phyloP scores from a whole-genome alignment of 139 green algal species.

The Desmodesmus armatus region DNA sequence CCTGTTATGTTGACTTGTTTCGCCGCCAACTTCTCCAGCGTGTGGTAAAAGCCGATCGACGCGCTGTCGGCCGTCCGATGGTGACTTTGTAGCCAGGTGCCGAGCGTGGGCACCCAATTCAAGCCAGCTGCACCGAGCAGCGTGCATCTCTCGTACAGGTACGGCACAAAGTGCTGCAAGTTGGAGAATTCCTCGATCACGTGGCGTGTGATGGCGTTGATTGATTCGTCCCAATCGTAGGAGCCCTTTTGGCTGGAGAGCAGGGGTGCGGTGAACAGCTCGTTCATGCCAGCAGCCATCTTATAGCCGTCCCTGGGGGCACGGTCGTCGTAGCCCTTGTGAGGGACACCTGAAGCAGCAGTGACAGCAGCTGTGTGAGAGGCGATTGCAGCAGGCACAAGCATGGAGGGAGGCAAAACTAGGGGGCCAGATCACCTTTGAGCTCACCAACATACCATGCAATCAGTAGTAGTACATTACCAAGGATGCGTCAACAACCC shows the following conservation, averaged over 20 bases:
- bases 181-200: conserved; percentile 48
- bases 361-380: too few species aligned
- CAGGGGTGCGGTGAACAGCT: conserved; percentile 29
- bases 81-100: conserved; percentile 30
- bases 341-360: too few species aligned
- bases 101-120: conserved; percentile 38
- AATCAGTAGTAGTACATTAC: too few species aligned
- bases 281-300: conserved; percentile 30
- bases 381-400: too few species aligned
- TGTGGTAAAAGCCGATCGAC: conserved; percentile 40
- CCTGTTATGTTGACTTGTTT: too few species aligned
- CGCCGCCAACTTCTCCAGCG: neutral
- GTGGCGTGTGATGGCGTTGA: conserved; percentile 46
- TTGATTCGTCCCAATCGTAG: neutral
- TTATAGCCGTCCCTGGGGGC: conserved; percentile 23
- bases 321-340: conserved; percentile 34
- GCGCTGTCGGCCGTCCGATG: neutral
- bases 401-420: too few species aligned
- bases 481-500: too few species aligned
- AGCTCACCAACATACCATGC: too few species aligned
- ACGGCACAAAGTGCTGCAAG: conserved; percentile 41
- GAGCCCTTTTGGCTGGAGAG: neutral
- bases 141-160: conserved; percentile 12
- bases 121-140: conserved; percentile 6
- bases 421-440: too few species aligned